phyloP scores from a whole-genome alignment of 2,329 filamentous ascomycete species.

The Bipolaris cookei region DNA sequence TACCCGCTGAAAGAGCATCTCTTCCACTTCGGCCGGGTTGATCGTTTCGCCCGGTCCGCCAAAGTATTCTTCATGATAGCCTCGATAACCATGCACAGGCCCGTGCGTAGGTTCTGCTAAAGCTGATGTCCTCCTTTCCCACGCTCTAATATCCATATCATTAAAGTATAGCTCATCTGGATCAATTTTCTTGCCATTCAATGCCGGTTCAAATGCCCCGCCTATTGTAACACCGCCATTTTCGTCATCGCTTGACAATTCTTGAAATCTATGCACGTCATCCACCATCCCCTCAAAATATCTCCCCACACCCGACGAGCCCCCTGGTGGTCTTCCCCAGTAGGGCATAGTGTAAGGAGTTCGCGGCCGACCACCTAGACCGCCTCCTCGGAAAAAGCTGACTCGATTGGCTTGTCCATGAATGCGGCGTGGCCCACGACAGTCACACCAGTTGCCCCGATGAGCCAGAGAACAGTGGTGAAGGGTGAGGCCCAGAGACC shows the following conservation, averaged over 20 bases:
- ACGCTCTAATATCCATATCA: slow-evolving; percentile 54
- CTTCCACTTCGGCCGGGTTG: slow-evolving; percentile 63
- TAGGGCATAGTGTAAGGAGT: slow-evolving; percentile 89
- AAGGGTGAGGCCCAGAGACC: slow-evolving; percentile 86
- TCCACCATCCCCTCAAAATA: slow-evolving; percentile 57
- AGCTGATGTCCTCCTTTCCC: slow-evolving; percentile 48
- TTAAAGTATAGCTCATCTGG: slow-evolving; percentile 58
- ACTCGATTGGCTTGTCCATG: slow-evolving; percentile 99
- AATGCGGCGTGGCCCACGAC: slow-evolving; percentile 94
- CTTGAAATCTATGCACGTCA: slow-evolving; percentile 65
- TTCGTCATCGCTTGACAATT: slow-evolving; percentile 65
- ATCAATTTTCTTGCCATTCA: slow-evolving; percentile 44
- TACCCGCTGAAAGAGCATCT: slow-evolving; percentile 77
- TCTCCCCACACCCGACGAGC: slow-evolving; percentile 57
- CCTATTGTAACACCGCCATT: slow-evolving; percentile 54
- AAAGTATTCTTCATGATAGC: slow-evolving; percentile 57
- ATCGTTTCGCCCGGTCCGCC: slow-evolving; percentile 50
- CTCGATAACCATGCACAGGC: slow-evolving; percentile 59
- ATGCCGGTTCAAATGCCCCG: slow-evolving; percentile 44
- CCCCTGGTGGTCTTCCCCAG: slow-evolving; percentile 99
- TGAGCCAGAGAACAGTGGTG: slow-evolving; percentile 87
- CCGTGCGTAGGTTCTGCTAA: slow-evolving; percentile 57
- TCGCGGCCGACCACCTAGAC: slow-evolving; percentile 99
- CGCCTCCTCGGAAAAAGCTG: slow-evolving; percentile 99
- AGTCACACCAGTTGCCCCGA: slow-evolving; percentile 91